Conservation (phyloP, 805 yeast genomes). For the Zygosaccharomyces siamensis region DNA sequence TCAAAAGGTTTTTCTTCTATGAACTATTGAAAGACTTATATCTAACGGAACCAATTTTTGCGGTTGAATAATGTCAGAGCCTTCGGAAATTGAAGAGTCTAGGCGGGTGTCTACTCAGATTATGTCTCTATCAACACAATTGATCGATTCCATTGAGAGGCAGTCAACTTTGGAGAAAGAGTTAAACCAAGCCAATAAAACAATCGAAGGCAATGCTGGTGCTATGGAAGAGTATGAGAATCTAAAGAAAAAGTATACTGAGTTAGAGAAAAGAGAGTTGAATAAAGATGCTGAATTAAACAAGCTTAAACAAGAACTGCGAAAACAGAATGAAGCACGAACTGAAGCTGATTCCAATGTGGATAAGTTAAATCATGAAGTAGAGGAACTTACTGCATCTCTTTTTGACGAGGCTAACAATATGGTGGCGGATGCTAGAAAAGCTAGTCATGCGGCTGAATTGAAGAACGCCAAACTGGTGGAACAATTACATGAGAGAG, state of each 20-base stretch:
- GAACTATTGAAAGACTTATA: background rate
- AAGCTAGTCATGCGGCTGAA: constrained; percentile 56
- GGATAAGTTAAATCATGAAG: constrained; percentile 59
- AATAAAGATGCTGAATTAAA: constrained; percentile 29
- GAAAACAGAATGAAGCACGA: constrained; percentile 36
- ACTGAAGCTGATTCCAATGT: constrained; percentile 55
- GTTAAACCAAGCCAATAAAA: constrained; percentile 39
- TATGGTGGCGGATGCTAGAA: constrained; percentile 76
- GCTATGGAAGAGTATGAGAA: constrained; percentile 26
- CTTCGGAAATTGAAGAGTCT: constrained; percentile 31
- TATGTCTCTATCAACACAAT: constrained; percentile 51
- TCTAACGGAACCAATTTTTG: background rate
- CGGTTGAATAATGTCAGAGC: background rate
- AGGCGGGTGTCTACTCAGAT: constrained; percentile 51
- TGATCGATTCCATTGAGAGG: constrained; percentile 55
- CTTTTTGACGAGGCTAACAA: constrained; percentile 78
- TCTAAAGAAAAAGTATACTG: constrained; percentile 33
- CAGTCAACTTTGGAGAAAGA: constrained; percentile 53
- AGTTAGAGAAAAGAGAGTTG: constrained; percentile 30
- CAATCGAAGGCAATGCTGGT: constrained; percentile 25
- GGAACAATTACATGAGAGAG: constrained; percentile 61
- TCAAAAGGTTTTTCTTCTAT: background rate
- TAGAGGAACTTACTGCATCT: constrained; percentile 73
- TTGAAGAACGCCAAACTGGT: constrained; percentile 52
- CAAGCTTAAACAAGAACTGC: constrained; percentile 29